Evolutionary conservation across 129 eudicot species (phyloP).

Genomic region (Chrysanthemum seticuspe): DNA sequence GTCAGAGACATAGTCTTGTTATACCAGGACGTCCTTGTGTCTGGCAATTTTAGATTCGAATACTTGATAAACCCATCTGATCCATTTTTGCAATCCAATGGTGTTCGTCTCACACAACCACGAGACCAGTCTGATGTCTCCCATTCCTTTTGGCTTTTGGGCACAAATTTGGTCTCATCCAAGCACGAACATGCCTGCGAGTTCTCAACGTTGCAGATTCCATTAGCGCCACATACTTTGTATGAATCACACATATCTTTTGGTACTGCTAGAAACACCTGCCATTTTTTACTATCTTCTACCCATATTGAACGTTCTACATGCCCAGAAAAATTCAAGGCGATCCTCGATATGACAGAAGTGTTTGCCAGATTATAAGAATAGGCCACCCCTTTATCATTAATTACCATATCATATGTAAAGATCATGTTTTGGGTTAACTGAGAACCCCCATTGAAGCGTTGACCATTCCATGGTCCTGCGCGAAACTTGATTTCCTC

Average conservation of each 20-base stretch:
- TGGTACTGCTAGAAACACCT: neutral
- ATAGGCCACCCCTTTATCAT: constrained; percentile 3
- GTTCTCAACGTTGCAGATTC: constrained; percentile 7
- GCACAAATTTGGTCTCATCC: constrained; percentile 22
- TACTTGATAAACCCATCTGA: constrained; percentile 16
- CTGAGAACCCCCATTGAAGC: neutral
- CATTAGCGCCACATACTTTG: constrained; percentile 6
- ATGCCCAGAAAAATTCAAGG: constrained; percentile 12
- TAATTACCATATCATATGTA: neutral
- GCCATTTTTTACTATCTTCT: constrained; percentile 13
- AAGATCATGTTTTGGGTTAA: neutral
- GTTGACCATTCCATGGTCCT: constrained; percentile 19
- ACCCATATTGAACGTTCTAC: neutral
- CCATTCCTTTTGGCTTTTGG: constrained; percentile 2
- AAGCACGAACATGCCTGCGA: constrained; percentile 3
- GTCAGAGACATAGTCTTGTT: neutral
- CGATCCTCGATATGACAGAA: neutral
- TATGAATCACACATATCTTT: constrained; percentile 13
- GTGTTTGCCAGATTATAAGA: constrained; percentile 10
- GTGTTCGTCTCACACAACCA: constrained; percentile 19
- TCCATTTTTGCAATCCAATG: constrained; percentile 2
- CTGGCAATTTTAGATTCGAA: constrained; percentile 10
- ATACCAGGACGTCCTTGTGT: constrained; percentile 9
- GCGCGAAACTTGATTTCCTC: neutral
- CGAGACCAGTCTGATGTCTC: neutral